Conservation (phyloP, 495 filamentous ascomycete species). For the Aspergillus panamensis region DNA sequence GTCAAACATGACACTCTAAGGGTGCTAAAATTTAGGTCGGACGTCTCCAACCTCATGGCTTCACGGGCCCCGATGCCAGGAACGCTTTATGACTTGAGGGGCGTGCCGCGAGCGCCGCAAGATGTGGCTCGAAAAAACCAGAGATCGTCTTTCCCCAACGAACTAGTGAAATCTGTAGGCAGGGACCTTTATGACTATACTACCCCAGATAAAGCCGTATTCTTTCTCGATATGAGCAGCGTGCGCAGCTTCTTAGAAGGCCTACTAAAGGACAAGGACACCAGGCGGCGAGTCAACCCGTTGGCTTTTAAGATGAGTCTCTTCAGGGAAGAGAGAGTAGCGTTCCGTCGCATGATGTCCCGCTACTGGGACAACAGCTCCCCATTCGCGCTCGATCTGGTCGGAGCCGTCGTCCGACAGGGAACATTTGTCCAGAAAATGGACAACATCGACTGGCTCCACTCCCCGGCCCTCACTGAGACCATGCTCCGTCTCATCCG, state of each 20-base stretch:
- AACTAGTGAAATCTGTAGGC: slow-evolving; percentile 47
- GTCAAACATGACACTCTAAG: slow-evolving; percentile 51
- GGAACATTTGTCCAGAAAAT: slow-evolving; percentile 80
- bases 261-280: slow-evolving; percentile 9
- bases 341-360: slow-evolving; percentile 70
- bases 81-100: slow-evolving; percentile 49
- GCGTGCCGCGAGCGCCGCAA: slow-evolving; percentile 22
- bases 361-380: slow-evolving; percentile 76
- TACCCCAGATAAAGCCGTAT: slow-evolving; percentile 12
- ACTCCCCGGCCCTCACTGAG: slow-evolving; percentile 56
- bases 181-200: slow-evolving; percentile 34
- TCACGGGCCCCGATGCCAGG: slow-evolving; percentile 58
- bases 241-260: slow-evolving; percentile 22
- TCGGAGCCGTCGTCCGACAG: slow-evolving; percentile 77
- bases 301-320: not conserved
- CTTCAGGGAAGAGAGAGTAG: slow-evolving; percentile 39
- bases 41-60: slow-evolving; percentile 44
- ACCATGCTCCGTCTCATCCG: slow-evolving; percentile 65
- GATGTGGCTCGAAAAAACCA: not conserved
- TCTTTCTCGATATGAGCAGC: slow-evolving; percentile 13
- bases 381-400: slow-evolving; percentile 68
- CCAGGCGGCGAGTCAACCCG: slow-evolving; percentile 22
- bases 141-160: slow-evolving; percentile 54
- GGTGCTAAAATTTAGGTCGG: slow-evolving; percentile 54
- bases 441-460: slow-evolving; percentile 73